phyloP scores from a whole-genome alignment of 1,284 basidiomycete species.

The Ceratobasidium sp. region DNA sequence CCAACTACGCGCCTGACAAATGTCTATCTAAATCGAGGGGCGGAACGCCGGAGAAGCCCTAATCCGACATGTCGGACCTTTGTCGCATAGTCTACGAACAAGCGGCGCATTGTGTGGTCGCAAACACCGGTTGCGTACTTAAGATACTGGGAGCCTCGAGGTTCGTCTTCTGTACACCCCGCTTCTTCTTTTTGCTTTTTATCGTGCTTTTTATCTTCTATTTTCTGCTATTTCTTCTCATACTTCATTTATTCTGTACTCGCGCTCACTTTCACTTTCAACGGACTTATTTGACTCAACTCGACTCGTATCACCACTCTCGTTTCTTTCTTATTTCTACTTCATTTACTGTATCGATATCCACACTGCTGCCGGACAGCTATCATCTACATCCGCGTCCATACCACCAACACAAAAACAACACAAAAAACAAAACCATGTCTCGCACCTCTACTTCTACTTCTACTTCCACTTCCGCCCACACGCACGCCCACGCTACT shows the following conservation, averaged over 20 bases:
- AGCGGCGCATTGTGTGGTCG: no score
- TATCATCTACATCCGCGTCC: no score
- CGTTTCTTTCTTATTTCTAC: not conserved
- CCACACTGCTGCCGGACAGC: slow-evolving; percentile 26
- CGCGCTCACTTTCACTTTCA: not conserved
- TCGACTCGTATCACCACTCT: not conserved
- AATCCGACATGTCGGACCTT: no score
- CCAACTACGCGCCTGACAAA: not conserved
- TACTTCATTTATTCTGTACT: slow-evolving; percentile 1
- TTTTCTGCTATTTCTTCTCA: no score
- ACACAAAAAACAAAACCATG: not conserved
- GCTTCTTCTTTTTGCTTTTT: not conserved
- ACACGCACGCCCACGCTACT: not conserved
- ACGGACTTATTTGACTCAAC: no score
- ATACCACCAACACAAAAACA: not conserved
- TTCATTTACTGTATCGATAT: not conserved
- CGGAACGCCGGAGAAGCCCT: not conserved
- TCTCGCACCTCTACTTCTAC: slow-evolving; percentile 6
- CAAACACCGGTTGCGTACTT: no score
- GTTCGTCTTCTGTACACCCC: not conserved
- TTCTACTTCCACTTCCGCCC: not conserved
- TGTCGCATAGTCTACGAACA: no score
- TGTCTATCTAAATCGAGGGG: not conserved
- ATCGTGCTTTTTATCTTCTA: not conserved
- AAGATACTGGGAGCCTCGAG: no score